phyloP scores from a whole-genome alignment of 2,329 filamentous ascomycete species.

The Periconia macrospinosa region DNA sequence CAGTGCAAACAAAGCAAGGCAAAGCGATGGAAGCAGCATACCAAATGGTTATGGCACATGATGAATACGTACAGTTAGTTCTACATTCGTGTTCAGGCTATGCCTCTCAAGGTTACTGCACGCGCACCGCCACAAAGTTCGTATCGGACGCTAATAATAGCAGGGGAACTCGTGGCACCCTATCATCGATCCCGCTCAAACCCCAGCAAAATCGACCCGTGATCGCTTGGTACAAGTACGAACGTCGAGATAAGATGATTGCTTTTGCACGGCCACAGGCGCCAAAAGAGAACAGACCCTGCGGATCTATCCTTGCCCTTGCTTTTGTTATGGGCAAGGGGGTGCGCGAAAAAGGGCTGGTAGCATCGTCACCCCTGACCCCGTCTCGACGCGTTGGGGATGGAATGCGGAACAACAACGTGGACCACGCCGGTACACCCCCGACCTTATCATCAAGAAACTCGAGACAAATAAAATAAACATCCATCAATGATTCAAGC shows the following conservation, averaged over 20 bases:
- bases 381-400: neutral
- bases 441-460: neutral
- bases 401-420: neutral
- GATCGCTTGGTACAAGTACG: conserved; percentile 14
- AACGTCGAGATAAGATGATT: conserved; percentile 8
- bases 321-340: conserved; percentile 5
- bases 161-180: conserved; percentile 10
- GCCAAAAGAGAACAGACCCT: conserved; percentile 10
- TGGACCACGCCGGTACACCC: neutral
- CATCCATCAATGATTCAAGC: neutral
- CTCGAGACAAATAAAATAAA: neutral
- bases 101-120: neutral
- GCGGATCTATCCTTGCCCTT: conserved; percentile 27
- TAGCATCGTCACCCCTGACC: neutral
- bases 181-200: conserved; percentile 6
- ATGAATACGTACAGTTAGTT: too few relatives aligned
- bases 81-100: neutral
- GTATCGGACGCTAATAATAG: conserved; percentile 15
- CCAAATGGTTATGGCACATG: neutral
- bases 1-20: neutral
- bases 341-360: neutral
- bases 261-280: conserved; percentile 25
- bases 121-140: conserved; percentile 17
- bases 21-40: neutral
- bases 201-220: conserved; percentile 12